Conservation (phyloP, 2,329 filamentous ascomycete species). For the Aspergillus cejpii region DNA sequence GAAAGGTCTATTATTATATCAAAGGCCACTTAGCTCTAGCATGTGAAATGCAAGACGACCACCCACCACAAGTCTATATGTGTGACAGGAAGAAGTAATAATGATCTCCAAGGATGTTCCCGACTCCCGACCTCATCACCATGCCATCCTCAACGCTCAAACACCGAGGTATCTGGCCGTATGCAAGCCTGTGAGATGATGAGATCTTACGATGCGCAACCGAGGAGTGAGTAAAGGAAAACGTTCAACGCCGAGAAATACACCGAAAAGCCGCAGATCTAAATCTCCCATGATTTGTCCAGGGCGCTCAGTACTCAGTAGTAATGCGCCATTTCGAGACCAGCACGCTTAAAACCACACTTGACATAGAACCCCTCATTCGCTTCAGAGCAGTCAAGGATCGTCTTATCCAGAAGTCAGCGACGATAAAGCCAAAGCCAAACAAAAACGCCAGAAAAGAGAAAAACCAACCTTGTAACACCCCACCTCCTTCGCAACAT, state of each 20-base stretch:
- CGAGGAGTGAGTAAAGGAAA: too few relatives aligned
- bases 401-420: constrained; percentile 55
- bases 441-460: constrained; percentile 4
- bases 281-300: constrained; percentile 5
- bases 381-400: constrained; percentile 89
- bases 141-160: too few relatives aligned
- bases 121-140: too few relatives aligned
- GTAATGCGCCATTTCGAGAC: constrained; percentile 95
- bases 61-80: too few relatives aligned
- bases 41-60: too few relatives aligned
- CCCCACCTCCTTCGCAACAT: constrained; percentile 76
- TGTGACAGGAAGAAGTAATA: too few relatives aligned
- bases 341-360: constrained; percentile 88
- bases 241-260: neutral
- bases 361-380: constrained; percentile 98
- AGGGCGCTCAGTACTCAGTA: constrained; percentile 43
- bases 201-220: too few relatives aligned
- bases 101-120: too few relatives aligned
- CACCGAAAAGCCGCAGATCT: neutral
- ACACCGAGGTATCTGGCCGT: too few relatives aligned
- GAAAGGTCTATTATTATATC: too few relatives aligned
- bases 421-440: constrained; percentile 5
- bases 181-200: too few relatives aligned
- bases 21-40: too few relatives aligned
- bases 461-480: constrained; percentile 68